Evolutionary conservation across 805 yeast species (phyloP).

Genomic region (Yamadazyma insecticola): DNA sequence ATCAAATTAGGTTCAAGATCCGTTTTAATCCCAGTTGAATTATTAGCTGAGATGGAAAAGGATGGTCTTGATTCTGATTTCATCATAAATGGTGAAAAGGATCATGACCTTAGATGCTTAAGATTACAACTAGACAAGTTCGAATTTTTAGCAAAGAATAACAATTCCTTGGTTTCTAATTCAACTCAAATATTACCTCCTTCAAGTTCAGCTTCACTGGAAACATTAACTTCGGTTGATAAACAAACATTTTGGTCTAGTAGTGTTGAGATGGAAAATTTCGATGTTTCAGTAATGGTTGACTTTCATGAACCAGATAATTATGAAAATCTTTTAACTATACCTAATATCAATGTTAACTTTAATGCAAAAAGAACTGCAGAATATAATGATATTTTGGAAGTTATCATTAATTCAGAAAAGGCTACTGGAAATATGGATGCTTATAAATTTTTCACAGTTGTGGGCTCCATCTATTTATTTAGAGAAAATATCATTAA

Average conservation of each 20-base stretch:
- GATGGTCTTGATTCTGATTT: slow-evolving; percentile 14
- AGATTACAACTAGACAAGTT: slow-evolving; percentile 10
- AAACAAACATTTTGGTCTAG: slow-evolving; percentile 20
- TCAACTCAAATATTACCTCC: not conserved
- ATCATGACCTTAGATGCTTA: slow-evolving; percentile 17
- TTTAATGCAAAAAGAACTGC: slow-evolving; percentile 1
- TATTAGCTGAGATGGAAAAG: slow-evolving; percentile 10
- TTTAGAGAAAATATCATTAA: slow-evolving; percentile 23
- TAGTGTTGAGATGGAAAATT: slow-evolving; percentile 10
- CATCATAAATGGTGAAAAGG: slow-evolving; percentile 6
- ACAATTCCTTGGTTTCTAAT: not conserved
- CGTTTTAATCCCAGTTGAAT: slow-evolving; percentile 26
- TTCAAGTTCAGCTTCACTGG: slow-evolving; percentile 21
- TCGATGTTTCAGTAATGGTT: slow-evolving; percentile 13
- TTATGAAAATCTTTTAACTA: slow-evolving; percentile 12
- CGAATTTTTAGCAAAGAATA: slow-evolving; percentile 6
- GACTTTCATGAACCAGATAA: slow-evolving; percentile 10
- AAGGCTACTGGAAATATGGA: slow-evolving; percentile 19
- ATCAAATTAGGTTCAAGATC: slow-evolving; percentile 35
- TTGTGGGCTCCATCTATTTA: slow-evolving; percentile 30
- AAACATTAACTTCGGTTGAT: slow-evolving; percentile 18
- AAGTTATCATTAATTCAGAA: slow-evolving; percentile 11
- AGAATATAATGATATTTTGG: slow-evolving; percentile 10
- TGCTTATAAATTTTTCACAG: slow-evolving; percentile 24
- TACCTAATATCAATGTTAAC: slow-evolving; percentile 16